Evolutionary conservation across 2,329 filamentous ascomycete species (phyloP), one percentile per base, ranked within the genome.

Genomic region (Fusarium equiseti): DNA sequence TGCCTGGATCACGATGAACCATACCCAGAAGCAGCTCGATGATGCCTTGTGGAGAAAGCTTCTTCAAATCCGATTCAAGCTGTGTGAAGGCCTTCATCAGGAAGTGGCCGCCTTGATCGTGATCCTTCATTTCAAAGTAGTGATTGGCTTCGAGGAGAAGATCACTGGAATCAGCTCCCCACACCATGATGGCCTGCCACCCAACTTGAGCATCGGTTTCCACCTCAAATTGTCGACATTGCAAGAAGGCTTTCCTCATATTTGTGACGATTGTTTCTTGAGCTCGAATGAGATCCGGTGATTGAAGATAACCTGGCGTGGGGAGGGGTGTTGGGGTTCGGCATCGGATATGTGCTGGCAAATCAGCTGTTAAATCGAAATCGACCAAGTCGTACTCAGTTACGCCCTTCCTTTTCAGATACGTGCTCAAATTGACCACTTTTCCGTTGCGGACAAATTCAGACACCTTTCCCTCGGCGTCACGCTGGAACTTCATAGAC

Each of bases 361-460:
- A 77, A 63, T 84, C 79, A 54, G 81, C 79, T 16, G 81, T 78
- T 43, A 80, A 73, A 63, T 83, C 81, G 55, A 84, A 83, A 70
- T 84, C 83, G 48, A 84, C 79, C 68, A 87, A 79, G 60, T 86
- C 85, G 71, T 85, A 85, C 70, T 86, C 84, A 13, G 85, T 85
- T 26, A 86, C 84, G 32, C 85, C 85, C 69, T 87, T 87, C 55
- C 85, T 79, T 74, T 85, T 86, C 24, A 87, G 77, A 70, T 87
- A 87, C 15, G 84, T 86, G 49, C 84, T 83, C 54, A 87, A 76
- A 58, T 86, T 85, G 53, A 87, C 83, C 24, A 86, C 83, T 60
- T 83, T 83, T 29, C 85, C 84, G 71, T 87, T 86, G 49, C 85
- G 83, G 43, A 85, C 83, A 64, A 87, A 87, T 53, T 85, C 82